These are phyloP conservation scores for Linnemannia zychae DNA, from an alignment of 192 early-diverging fungal genomes.

Conservation along the genomic window DNA sequence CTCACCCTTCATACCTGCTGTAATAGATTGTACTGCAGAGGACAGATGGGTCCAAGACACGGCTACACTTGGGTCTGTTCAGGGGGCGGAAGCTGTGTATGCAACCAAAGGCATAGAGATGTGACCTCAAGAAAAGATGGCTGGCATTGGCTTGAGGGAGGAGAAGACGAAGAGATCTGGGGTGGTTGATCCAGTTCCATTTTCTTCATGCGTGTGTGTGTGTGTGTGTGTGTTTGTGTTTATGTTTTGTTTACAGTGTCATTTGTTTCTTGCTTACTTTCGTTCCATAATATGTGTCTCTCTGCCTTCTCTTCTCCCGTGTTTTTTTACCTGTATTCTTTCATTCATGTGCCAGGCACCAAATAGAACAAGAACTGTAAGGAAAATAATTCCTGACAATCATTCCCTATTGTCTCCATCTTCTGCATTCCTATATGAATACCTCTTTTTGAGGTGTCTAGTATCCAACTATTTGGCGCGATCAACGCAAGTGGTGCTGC, in stretches of 20 bases:
- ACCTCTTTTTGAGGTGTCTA: too few relatives aligned
- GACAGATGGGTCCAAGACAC: conserved; percentile 50
- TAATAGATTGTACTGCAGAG: conserved; percentile 45
- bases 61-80: conserved; percentile 41
- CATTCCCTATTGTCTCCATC: not conserved
- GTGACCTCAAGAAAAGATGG: not conserved
- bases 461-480: too few relatives aligned
- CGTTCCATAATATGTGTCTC: not conserved
- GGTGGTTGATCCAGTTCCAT: not conserved
- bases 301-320: not conserved
- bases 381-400: too few relatives aligned
- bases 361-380: too few relatives aligned
- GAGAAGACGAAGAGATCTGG: not conserved
- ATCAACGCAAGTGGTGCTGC: too few relatives aligned
- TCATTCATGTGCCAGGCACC: not conserved
- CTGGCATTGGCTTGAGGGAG: not conserved
- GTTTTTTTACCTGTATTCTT: not conserved
- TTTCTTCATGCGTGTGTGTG: not conserved
- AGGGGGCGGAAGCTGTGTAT: conserved; percentile 46
- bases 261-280: not conserved
- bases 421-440: not conserved
- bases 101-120: conserved; percentile 36
- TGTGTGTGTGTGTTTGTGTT: too few relatives aligned
- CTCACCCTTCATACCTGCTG: not conserved
- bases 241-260: conserved; percentile 6